phyloP scores from a whole-genome alignment of 768 basidiomycete genomes.

The Leccinum broughii region DNA sequence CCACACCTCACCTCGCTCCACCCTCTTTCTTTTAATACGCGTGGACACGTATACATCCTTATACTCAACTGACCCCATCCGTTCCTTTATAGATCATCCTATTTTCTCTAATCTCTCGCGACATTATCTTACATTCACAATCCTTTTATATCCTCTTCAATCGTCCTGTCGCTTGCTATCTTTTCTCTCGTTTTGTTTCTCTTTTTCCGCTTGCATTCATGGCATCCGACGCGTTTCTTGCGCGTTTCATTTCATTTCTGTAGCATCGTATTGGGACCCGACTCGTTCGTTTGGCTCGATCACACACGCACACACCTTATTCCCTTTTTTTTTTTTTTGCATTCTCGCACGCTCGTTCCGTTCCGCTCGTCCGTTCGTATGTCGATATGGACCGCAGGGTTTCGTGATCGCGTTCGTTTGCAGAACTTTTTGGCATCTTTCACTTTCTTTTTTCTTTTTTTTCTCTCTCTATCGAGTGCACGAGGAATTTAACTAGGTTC shows the following conservation, averaged over 20 bases:
- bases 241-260: neutral
- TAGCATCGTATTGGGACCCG: constrained; percentile 21
- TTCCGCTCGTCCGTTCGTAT: no score
- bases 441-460: neutral
- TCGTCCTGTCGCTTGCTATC: constrained; percentile 7
- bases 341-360: no score
- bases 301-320: neutral
- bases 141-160: constrained; percentile 16
- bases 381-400: no score
- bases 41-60: neutral
- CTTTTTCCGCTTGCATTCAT: constrained; percentile 2
- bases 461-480: no score
- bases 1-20: neutral
- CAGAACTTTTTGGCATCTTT: neutral
- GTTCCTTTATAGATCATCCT: constrained; percentile 8
- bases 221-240: neutral
- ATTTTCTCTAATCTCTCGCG: constrained; percentile 14
- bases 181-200: neutral
- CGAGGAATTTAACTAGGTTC: no score
- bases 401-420: neutral
- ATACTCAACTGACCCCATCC: constrained; percentile 1
- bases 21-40: neutral
- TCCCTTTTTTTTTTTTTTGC: neutral
- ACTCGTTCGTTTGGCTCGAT: constrained; percentile 2
- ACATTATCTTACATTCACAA: constrained; percentile 3